Evolutionary conservation across 371 early-diverging fungal species (phyloP).

Genomic region (Mucor velutinosus): DNA sequence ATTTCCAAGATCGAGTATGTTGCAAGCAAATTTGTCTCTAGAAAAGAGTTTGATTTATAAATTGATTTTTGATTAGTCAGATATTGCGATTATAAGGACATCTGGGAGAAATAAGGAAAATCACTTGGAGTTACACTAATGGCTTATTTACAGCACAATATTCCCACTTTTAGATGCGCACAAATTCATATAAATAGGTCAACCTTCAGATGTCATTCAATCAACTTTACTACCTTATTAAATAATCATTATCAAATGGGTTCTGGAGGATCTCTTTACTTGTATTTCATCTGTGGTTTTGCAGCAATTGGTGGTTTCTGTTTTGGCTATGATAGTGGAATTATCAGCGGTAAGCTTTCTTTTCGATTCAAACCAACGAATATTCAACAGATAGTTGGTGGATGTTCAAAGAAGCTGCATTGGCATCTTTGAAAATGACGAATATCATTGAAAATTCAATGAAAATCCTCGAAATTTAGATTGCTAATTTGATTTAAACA

Average conservation of each 20-base stretch:
- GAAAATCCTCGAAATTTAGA: background rate
- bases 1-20: too few species aligned
- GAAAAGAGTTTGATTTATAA: too few species aligned
- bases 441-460: background rate
- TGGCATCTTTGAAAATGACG: background rate
- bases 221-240: background rate
- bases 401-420: background rate
- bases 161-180: background rate
- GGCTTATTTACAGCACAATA: background rate
- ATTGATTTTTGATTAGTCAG: background rate
- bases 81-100: background rate
- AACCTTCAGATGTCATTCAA: background rate
- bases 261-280: background rate
- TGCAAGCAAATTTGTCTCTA: too few species aligned
- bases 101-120: background rate
- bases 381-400: background rate
- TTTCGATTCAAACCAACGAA: background rate
- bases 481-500: background rate
- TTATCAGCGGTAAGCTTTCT: constrained; percentile 34
- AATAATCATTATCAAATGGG: background rate
- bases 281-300: constrained; percentile 24
- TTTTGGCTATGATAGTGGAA: constrained; percentile 61
- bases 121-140: background rate
- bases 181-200: background rate
- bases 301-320: constrained; percentile 56